Percentiles rank a stretch among this genome's conserved stretches.
Evolutionary conservation across 2,329 filamentous ascomycete genomes (phyloP).

Genomic region (Fusarium stilboides): DNA sequence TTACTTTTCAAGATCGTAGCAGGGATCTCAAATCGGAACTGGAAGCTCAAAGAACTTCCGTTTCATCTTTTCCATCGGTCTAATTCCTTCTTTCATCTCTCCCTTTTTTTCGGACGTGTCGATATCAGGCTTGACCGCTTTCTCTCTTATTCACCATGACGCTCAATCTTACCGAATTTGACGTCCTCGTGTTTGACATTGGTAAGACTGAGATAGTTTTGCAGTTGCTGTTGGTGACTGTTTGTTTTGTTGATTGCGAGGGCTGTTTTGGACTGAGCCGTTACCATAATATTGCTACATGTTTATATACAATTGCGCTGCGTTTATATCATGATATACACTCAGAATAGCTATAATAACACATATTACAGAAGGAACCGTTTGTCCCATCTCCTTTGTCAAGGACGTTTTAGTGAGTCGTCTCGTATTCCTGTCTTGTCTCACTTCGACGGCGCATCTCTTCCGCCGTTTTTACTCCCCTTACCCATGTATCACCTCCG

Average conservation of each 20-base stretch:
- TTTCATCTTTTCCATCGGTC: slow-evolving; percentile 11
- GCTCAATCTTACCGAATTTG: slow-evolving; percentile 50
- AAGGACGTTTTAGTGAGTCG: slow-evolving; percentile 83
- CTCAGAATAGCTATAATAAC: slow-evolving; percentile 44
- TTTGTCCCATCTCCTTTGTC: slow-evolving; percentile 88
- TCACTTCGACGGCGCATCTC: slow-evolving; percentile 32
- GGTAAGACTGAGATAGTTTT: slow-evolving; percentile 50
- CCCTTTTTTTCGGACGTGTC: slow-evolving; percentile 25
- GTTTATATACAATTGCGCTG: slow-evolving; percentile 14
- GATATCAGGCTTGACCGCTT: slow-evolving; percentile 39
- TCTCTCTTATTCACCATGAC: slow-evolving; percentile 38
- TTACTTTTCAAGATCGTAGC: slow-evolving; percentile 27
- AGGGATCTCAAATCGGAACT: slow-evolving; percentile 30
- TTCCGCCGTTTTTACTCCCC: slow-evolving; percentile 38
- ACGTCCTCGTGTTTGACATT: slow-evolving; percentile 57
- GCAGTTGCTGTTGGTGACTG: slow-evolving; percentile 14
- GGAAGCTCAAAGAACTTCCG: slow-evolving; percentile 16
- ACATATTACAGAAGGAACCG: slow-evolving; percentile 77
- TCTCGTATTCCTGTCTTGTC: slow-evolving; percentile 37
- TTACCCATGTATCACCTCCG: slow-evolving; percentile 33
- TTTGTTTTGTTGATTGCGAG: slow-evolving; percentile 7
- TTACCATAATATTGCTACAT: slow-evolving; percentile 11
- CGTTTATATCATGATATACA: slow-evolving; percentile 15
- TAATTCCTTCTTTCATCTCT: slow-evolving; percentile 15
- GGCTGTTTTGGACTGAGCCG: slow-evolving; percentile 12